Conservation (phyloP, 1,139 yeast species). For the Hemisphaericaspora lyxosophila region DNA sequence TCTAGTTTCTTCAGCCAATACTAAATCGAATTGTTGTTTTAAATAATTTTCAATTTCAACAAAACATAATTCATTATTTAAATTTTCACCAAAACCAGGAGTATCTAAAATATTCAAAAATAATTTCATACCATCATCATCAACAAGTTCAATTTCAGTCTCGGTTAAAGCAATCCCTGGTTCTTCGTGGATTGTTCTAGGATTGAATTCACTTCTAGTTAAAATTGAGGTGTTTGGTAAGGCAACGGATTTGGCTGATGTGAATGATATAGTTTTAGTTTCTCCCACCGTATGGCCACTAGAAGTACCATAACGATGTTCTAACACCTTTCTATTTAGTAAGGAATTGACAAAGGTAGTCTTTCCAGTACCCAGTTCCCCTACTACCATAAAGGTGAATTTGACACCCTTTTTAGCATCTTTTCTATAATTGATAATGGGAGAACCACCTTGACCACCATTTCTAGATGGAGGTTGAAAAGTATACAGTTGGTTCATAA, state of each 20-base stretch:
- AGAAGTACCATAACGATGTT: conserved; percentile 52
- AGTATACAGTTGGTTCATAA: conserved; percentile 29
- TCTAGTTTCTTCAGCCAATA: conserved; percentile 86
- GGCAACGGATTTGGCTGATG: conserved; percentile 51
- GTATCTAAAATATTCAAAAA: conserved; percentile 66
- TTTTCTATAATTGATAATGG: conserved; percentile 56
- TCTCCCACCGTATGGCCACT: conserved; percentile 24
- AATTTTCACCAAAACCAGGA: conserved; percentile 76
- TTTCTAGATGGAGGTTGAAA: conserved; percentile 36
- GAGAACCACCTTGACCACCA: conserved; percentile 27
- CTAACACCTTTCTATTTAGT: conserved; percentile 58
- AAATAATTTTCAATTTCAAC: conserved; percentile 70
- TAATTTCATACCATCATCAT: conserved; percentile 73
- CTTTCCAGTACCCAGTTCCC: conserved; percentile 83
- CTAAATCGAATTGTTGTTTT: conserved; percentile 89
- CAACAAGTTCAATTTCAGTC: conserved; percentile 66
- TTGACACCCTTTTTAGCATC: conserved; percentile 84
- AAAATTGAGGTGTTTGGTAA: conserved; percentile 47
- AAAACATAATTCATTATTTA: conserved; percentile 65
- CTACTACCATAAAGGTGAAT: conserved; percentile 82
- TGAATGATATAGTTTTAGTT: conserved; percentile 52
- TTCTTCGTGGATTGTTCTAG: conserved; percentile 49
- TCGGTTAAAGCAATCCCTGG: conserved; percentile 67
- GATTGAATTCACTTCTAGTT: conserved; percentile 43
- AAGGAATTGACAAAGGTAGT: conserved; percentile 82